A percentile compares a stretch with the other conserved stretches of the same genome.
These are phyloP conservation scores for Cardamine occulta DNA, from an alignment of 345 rosid genomes.

Conservation along the genomic window DNA sequence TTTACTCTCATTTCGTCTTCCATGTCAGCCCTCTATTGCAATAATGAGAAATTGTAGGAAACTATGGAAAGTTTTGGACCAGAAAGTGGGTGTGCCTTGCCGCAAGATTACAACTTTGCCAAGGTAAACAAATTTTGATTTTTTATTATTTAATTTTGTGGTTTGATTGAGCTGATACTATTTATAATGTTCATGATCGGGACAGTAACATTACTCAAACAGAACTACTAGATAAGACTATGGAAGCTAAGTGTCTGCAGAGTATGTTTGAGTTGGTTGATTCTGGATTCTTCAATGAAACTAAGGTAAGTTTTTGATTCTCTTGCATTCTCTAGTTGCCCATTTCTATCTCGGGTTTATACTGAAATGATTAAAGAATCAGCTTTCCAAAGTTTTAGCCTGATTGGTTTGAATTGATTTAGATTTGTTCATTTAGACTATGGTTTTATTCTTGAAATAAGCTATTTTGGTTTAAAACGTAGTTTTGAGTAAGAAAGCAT, in stretches of 20 bases:
- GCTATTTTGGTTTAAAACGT: not conserved
- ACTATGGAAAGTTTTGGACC: constrained; percentile 24
- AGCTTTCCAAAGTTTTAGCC: not conserved
- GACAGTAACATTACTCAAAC: constrained; percentile 45
- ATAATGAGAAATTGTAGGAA: constrained; percentile 37
- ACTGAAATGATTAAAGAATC: not conserved
- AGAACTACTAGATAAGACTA: constrained; percentile 40
- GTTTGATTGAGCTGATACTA: constrained; percentile 8
- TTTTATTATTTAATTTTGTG: not conserved
- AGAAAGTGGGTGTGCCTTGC: constrained; percentile 14
- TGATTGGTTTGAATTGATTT: not conserved
- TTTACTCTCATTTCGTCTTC: constrained; percentile 9
- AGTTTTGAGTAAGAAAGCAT: not conserved
- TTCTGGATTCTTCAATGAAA: constrained; percentile 66
- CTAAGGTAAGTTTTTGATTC: constrained; percentile 52
- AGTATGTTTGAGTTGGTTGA: constrained; percentile 57
- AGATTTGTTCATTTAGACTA: not conserved
- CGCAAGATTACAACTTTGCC: constrained; percentile 32
- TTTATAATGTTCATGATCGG: constrained; percentile 49
- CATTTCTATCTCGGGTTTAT: no score
- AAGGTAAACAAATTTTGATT: not conserved
- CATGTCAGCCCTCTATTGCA: not conserved
- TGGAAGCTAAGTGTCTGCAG: constrained; percentile 49
- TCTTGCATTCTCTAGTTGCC: not conserved
- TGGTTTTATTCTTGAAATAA: not conserved